Evolutionary conservation across 148 eudicot species (phyloP).

Genomic region (Rheum nobile): DNA sequence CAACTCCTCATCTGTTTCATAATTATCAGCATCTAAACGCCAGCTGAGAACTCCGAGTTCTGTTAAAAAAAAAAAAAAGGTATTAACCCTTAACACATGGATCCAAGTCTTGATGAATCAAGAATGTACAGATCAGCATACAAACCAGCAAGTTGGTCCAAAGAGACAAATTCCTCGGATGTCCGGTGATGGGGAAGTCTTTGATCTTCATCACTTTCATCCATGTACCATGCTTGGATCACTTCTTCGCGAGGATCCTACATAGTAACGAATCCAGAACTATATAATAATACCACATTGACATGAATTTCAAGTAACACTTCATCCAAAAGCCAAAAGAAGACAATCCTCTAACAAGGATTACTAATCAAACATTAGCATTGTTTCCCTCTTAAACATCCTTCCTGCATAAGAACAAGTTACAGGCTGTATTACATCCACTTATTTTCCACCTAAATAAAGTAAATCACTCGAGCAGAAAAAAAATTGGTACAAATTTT

Average conservation of each 20-base stretch:
- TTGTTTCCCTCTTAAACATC: no score
- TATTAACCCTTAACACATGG: no score
- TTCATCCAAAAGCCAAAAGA: no score
- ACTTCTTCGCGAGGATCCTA: neutral
- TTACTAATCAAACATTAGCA: no score
- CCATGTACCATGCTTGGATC: constrained; percentile 77
- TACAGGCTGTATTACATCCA: no score
- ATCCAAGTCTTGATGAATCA: no score
- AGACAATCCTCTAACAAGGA: neutral
- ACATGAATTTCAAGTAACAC: neutral
- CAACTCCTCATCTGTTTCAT: constrained; percentile 83
- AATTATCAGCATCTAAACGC: constrained; percentile 84
- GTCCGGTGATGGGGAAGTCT: constrained; percentile 67
- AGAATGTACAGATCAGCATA: no score
- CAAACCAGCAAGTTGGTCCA: constrained; percentile 42
- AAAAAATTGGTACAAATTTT: no score
- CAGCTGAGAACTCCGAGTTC: constrained; percentile 91
- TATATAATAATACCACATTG: neutral
- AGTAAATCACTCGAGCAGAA: no score
- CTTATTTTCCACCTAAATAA: no score
- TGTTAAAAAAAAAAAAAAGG: no score
- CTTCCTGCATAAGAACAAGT: no score
- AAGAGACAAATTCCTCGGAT: constrained; percentile 52
- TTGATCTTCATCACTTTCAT: constrained; percentile 52
- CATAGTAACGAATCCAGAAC: neutral